Evolutionary conservation across 306 rosid species (phyloP).

Genomic region (Clitoria ternatea): DNA sequence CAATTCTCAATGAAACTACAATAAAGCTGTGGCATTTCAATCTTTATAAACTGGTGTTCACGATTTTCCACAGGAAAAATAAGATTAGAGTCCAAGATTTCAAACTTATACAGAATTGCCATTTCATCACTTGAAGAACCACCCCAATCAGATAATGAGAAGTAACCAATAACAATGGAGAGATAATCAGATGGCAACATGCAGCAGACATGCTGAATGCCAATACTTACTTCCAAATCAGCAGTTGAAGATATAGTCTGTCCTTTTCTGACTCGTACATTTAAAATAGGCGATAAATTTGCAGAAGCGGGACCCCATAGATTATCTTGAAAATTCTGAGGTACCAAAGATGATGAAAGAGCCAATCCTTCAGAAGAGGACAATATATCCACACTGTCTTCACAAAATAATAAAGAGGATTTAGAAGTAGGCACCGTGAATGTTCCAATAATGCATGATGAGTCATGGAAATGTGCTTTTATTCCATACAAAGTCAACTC

Average conservation of each 20-base stretch:
- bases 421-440: constrained; percentile 50
- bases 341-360: constrained; percentile 72
- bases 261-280: constrained; percentile 59
- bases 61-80: constrained; percentile 63
- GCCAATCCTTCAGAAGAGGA: constrained; percentile 70
- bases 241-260: constrained; percentile 33
- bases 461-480: constrained; percentile 81
- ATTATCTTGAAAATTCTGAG: constrained; percentile 47
- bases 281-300: constrained; percentile 71
- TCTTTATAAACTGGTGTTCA: constrained; percentile 63
- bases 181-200: constrained; percentile 83
- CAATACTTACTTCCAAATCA: constrained; percentile 55
- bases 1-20: constrained; percentile 45
- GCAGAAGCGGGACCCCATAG: constrained; percentile 79
- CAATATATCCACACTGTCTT: constrained; percentile 54
- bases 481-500: constrained; percentile 53
- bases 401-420: constrained; percentile 51
- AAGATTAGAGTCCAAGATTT: constrained; percentile 74
- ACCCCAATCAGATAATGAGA: constrained; percentile 76
- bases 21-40: constrained; percentile 60
- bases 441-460: constrained; percentile 71
- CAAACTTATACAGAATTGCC: constrained; percentile 60
- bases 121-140: constrained; percentile 43
- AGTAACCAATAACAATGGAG: constrained; percentile 83
- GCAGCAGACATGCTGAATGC: constrained; percentile 85